Percentiles rank a stretch among this genome's conserved stretches.
Conservation (phyloP, 371 early-diverging fungal genomes). For the Lichtheimia ornata region DNA sequence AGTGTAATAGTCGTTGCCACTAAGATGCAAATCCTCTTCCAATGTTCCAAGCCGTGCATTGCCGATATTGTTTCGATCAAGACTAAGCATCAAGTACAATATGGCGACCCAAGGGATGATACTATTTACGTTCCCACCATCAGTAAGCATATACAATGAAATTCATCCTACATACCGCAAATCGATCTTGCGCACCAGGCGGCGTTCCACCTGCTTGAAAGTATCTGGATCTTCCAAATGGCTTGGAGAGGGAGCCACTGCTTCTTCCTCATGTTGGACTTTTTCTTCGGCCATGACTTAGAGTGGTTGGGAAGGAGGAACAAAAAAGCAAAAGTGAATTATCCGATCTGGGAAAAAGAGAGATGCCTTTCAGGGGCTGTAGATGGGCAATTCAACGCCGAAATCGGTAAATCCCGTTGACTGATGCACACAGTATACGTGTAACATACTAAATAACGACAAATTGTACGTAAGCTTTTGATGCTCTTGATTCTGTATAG, state of each 20-base stretch:
- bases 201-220: neutral
- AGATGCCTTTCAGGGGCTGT: too few relatives aligned
- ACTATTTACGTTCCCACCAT: slow-evolving; percentile 13
- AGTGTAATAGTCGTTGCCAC: slow-evolving; percentile 43
- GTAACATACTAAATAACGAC: too few relatives aligned
- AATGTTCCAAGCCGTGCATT: slow-evolving; percentile 43
- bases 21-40: slow-evolving; percentile 36
- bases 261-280: neutral
- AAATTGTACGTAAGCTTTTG: too few relatives aligned
- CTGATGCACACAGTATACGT: too few relatives aligned
- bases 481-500: too few relatives aligned
- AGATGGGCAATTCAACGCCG: too few relatives aligned
- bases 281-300: neutral
- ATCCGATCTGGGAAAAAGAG: too few relatives aligned
- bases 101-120: slow-evolving; percentile 44
- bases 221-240: neutral
- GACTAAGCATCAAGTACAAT: slow-evolving; percentile 36
- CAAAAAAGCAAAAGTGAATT: too few relatives aligned
- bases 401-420: too few relatives aligned
- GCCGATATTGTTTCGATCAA: slow-evolving; percentile 50
- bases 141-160: neutral
- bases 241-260: neutral
- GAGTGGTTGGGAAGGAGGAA: too few relatives aligned
- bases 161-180: slow-evolving; percentile 6
- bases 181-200: slow-evolving; percentile 22